Evolutionary conservation across 2,329 filamentous ascomycete genomes (phyloP).

Genomic region (Cyanodermella asteris): DNA sequence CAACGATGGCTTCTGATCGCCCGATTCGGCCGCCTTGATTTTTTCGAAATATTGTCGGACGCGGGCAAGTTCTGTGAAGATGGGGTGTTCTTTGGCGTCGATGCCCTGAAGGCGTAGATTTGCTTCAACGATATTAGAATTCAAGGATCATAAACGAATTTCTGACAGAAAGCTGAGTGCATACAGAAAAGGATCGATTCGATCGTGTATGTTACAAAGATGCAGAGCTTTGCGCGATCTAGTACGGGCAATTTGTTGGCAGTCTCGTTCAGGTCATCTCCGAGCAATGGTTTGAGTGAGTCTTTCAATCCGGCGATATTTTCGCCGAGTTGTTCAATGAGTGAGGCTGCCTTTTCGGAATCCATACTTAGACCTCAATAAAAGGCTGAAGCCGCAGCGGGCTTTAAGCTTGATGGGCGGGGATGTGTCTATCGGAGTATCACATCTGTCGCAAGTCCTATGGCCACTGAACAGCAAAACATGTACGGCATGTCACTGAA

Average conservation of each 20-base stretch:
- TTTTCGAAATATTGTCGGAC: slow-evolving; percentile 86
- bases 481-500: no score
- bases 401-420: no score
- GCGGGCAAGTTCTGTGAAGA: slow-evolving; percentile 67
- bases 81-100: slow-evolving; percentile 62
- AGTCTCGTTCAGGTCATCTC: slow-evolving; percentile 38
- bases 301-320: slow-evolving; percentile 63
- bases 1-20: slow-evolving; percentile 32
- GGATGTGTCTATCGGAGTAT: no score
- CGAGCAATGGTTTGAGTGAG: slow-evolving; percentile 50
- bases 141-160: neutral
- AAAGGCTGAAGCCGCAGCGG: no score
- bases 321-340: slow-evolving; percentile 52
- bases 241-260: slow-evolving; percentile 70
- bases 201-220: slow-evolving; percentile 70
- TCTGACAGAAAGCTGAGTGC: no score
- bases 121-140: slow-evolving; percentile 24
- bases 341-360: no score
- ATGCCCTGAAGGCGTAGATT: slow-evolving; percentile 58
- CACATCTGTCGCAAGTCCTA: no score
- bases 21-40: slow-evolving; percentile 55
- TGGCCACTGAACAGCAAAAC: no score
- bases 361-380: no score
- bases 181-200: slow-evolving; percentile 75
- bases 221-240: slow-evolving; percentile 83